Evolutionary conservation across 441 rosid genomes (phyloP).

Genomic region (Iberis amara): DNA sequence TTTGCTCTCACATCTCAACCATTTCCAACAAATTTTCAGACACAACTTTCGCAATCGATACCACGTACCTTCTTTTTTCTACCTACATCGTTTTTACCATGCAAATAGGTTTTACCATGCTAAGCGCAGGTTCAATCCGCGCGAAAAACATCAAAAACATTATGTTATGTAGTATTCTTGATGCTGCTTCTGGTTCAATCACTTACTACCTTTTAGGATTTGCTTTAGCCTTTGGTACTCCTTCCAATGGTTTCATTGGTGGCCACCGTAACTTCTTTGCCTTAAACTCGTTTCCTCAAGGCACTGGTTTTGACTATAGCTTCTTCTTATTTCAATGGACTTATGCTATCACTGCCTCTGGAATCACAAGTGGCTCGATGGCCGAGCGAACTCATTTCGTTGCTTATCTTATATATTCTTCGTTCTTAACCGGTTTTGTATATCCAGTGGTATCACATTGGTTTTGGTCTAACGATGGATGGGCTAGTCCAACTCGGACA

Average conservation of each 20-base stretch:
- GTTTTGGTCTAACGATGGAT: slow-evolving; percentile 51
- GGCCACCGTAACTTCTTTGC: slow-evolving; percentile 38
- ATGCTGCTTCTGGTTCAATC: slow-evolving; percentile 44
- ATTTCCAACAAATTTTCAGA: slow-evolving; percentile 31
- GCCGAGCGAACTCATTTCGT: slow-evolving; percentile 50
- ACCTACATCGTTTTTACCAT: slow-evolving; percentile 49
- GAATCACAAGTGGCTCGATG: slow-evolving; percentile 49
- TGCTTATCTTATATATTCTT: slow-evolving; percentile 47
- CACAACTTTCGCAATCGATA: slow-evolving; percentile 38
- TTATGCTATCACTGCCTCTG: slow-evolving; percentile 43
- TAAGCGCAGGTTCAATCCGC: slow-evolving; percentile 46
- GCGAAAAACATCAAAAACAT: slow-evolving; percentile 33
- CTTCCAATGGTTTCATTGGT: slow-evolving; percentile 45
- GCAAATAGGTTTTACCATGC: slow-evolving; percentile 53
- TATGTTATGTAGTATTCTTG: slow-evolving; percentile 46
- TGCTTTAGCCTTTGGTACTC: slow-evolving; percentile 45
- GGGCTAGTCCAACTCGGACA: slow-evolving; percentile 40
- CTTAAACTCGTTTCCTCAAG: slow-evolving; percentile 31
- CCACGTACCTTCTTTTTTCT: slow-evolving; percentile 46
- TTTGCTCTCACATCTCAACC: slow-evolving; percentile 32
- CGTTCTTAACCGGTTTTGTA: slow-evolving; percentile 51
- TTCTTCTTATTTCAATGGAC: slow-evolving; percentile 50
- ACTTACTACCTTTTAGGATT: slow-evolving; percentile 46
- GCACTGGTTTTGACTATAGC: slow-evolving; percentile 31
- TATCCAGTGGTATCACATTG: slow-evolving; percentile 51